Evolutionary conservation across 1,139 yeast species (phyloP).

Genomic region (Geotrichum europaeum): DNA sequence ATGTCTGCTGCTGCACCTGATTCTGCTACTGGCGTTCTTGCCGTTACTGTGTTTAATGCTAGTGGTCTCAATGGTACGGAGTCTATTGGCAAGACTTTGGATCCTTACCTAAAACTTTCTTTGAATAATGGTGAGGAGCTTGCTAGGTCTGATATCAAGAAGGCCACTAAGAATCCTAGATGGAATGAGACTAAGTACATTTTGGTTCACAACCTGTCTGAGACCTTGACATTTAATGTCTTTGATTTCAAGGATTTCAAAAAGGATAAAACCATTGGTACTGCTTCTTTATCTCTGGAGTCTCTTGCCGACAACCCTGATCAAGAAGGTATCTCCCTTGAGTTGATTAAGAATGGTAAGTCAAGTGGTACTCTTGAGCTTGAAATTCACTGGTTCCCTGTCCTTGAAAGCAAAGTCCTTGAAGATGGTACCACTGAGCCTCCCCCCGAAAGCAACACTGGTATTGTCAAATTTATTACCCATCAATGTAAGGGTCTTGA

Average conservation of each 20-base stretch:
- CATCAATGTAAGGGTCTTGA: slow-evolving; percentile 72
- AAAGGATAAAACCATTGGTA: slow-evolving; percentile 77
- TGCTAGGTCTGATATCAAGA: slow-evolving; percentile 61
- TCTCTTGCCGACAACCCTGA: slow-evolving; percentile 48
- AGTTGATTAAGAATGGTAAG: slow-evolving; percentile 67
- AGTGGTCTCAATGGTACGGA: slow-evolving; percentile 62
- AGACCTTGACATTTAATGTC: slow-evolving; percentile 64
- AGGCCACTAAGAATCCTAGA: slow-evolving; percentile 61
- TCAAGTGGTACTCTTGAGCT: slow-evolving; percentile 69
- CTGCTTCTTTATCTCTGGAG: slow-evolving; percentile 69
- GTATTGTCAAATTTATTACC: slow-evolving; percentile 68
- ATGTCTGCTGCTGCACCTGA: slow-evolving; percentile 76
- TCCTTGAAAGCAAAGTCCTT: slow-evolving; percentile 63
- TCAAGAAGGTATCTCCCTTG: slow-evolving; percentile 47
- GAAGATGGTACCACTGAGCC: slow-evolving; percentile 84
- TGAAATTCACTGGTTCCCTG: slow-evolving; percentile 71
- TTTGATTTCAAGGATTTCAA: slow-evolving; percentile 71
- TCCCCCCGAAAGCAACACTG: slow-evolving; percentile 89
- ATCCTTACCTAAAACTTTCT: slow-evolving; percentile 72
- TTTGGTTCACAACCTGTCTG: slow-evolving; percentile 68
- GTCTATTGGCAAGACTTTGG: slow-evolving; percentile 68
- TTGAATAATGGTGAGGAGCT: slow-evolving; percentile 43
- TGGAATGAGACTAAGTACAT: slow-evolving; percentile 81
- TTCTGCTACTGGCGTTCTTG: slow-evolving; percentile 81
- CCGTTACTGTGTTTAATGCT: slow-evolving; percentile 62